These are phyloP conservation scores for Trichothecium sympodiale DNA, from an alignment of 2,329 filamentous ascomycete species.

Conservation along the genomic window DNA sequence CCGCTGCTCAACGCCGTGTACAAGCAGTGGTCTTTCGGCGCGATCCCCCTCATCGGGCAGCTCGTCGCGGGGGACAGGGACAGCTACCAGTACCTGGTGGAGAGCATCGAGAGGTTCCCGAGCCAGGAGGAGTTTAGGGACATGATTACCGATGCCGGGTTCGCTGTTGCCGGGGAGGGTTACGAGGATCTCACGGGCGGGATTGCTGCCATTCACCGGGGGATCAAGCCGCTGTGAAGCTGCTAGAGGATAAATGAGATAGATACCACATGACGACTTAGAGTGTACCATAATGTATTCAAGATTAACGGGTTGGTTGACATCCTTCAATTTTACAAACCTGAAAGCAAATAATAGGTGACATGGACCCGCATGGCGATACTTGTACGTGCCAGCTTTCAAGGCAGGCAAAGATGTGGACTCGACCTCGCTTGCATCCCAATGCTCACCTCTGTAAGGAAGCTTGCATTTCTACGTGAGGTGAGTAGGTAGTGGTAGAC, in stretches of 20 bases:
- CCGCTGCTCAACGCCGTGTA: conserved; percentile 74
- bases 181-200: conserved; percentile 89
- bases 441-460: no score
- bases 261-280: no score
- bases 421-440: no score
- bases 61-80: conserved; percentile 87
- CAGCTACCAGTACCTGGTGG: conserved; percentile 96
- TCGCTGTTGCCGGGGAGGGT: conserved; percentile 68
- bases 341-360: no score
- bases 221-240: conserved; percentile 61
- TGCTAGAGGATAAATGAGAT: not conserved
- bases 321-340: no score
- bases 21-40: conserved; percentile 90
- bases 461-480: no score
- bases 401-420: no score
- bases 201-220: conserved; percentile 93
- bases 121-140: conserved; percentile 71
- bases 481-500: no score
- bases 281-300: no score
- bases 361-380: no score
- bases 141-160: conserved; percentile 78
- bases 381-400: no score
- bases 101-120: conserved; percentile 93
- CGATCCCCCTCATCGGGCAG: conserved; percentile 92
- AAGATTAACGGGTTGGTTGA: no score